These are phyloP conservation scores for Saraca asoca DNA, from an alignment of 331 rosid genomes.

Conservation along the genomic window DNA sequence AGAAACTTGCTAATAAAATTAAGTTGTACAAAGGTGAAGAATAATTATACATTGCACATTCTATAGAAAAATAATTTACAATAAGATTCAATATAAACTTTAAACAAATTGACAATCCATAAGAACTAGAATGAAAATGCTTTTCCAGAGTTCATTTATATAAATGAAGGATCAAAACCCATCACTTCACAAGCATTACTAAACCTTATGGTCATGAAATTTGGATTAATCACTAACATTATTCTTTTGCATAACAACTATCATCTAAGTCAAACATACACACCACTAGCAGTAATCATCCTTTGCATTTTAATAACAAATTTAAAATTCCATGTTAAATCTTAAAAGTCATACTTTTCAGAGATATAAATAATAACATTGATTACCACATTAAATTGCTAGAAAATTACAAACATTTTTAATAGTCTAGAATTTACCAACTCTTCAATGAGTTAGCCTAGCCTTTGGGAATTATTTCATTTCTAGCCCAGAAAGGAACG, in stretches of 20 bases:
- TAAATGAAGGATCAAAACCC: neutral
- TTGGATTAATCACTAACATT: neutral
- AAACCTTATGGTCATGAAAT: neutral
- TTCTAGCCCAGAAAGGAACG: neutral
- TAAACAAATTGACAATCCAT: neutral
- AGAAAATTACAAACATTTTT: neutral
- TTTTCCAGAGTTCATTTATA: neutral
- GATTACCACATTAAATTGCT: neutral
- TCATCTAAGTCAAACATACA: conserved; percentile 5
- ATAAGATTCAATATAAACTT: neutral
- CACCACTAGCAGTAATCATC: neutral
- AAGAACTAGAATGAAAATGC: neutral
- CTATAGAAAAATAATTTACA: neutral
- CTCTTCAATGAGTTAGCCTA: neutral
- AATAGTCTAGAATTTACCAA: no score
- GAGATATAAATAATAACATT: conserved; percentile 1
- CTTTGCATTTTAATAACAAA: neutral
- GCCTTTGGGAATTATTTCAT: neutral
- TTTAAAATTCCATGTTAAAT: neutral
- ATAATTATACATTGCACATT: neutral
- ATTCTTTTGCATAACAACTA: conserved; percentile 6
- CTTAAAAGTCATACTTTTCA: neutral
- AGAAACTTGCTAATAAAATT: neutral
- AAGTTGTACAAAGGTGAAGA: conserved; percentile 4
- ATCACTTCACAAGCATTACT: neutral